Evolutionary conservation across 2,329 filamentous ascomycete genomes (phyloP), one percentile per base, ranked within the genome.

Genomic region (Aspergillus sp.): DNA sequence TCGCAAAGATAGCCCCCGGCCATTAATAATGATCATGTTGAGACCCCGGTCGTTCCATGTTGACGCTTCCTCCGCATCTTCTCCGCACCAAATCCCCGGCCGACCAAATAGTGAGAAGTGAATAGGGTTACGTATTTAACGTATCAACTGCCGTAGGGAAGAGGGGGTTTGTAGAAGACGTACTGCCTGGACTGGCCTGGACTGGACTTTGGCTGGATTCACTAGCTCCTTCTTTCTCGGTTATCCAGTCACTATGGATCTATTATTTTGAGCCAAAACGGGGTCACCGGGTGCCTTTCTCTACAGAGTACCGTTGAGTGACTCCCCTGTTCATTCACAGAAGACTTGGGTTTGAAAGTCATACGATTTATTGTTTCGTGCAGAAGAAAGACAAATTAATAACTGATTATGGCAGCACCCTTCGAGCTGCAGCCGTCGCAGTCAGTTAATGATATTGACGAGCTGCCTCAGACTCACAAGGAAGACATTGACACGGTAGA

Each of bases 401-500:
- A 39, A 19, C 19, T 8, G 6, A 26, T 30, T 4, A 63, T 63
- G 61, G 42, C 49, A 48, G 35, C 48, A 5, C 58, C 57, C 4
- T 43, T 60, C 30, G 61, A 64, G 45, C 55, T 64, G 54, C 58
- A 62, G 41, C 45, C 49, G 32, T 41, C 58, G 45, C 50, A 48
- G 27, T 34, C 47, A 29, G 46, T 12, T 29, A 52, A 49, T n/a
- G 49, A 54, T 19, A 34, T 27, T 12, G 51, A 50, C 27, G 47
- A 55, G 6, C 12, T 30, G 3, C 28, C 47, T 41, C 43, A 51
- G 7, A 44, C 27, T 12, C 45, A 43, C 38, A 64, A 65, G 45
- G 38, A 51, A 32, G 56, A 57, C 30, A 57, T 63, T 45, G 53
- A 60, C 33, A 47, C 64, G 27, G 51, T 64, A 32, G 62, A 64